Conservation (phyloP, 352 stramenopile species). For the Thraustochytrium striatum region DNA sequence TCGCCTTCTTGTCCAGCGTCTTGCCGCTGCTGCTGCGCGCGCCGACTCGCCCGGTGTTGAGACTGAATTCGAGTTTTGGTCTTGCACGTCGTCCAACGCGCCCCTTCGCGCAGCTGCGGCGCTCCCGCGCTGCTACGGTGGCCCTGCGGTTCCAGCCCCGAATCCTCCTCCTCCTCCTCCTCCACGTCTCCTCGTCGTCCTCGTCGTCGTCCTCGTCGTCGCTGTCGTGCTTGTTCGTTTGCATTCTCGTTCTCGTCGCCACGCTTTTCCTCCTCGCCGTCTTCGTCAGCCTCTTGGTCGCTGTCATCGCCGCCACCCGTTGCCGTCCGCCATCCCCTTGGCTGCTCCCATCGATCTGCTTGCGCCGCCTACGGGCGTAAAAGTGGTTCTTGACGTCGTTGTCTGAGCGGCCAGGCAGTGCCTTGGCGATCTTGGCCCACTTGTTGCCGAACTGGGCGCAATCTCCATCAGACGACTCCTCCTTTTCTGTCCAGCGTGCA, state of each 20-base stretch:
- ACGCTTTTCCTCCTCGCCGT: background rate
- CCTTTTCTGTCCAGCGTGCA: constrained; percentile 65
- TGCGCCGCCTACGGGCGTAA: background rate
- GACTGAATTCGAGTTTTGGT: too few species aligned
- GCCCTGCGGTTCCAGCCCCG: too few species aligned
- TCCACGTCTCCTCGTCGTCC: background rate
- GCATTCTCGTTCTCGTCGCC: background rate
- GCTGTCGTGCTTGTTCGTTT: background rate
- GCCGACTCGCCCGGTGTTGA: too few species aligned
- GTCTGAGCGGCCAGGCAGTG: background rate
- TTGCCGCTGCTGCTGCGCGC: too few species aligned
- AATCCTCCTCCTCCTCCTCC: background rate
- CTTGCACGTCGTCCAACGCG: too few species aligned
- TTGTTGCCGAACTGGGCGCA: constrained; percentile 82
- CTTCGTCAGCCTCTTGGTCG: constrained; percentile 21
- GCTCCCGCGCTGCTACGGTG: too few species aligned
- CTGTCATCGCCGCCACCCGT: background rate
- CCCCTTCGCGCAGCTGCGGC: too few species aligned
- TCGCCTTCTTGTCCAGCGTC: too few species aligned
- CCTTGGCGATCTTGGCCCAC: constrained; percentile 86
- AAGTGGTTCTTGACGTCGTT: constrained; percentile 94
- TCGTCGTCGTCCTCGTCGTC: background rate
- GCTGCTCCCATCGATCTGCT: background rate
- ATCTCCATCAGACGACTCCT: constrained; percentile 60
- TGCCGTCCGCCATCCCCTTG: background rate